phyloP scores from a whole-genome alignment of 441 rosid species.

The Codiaeum variegatum region DNA sequence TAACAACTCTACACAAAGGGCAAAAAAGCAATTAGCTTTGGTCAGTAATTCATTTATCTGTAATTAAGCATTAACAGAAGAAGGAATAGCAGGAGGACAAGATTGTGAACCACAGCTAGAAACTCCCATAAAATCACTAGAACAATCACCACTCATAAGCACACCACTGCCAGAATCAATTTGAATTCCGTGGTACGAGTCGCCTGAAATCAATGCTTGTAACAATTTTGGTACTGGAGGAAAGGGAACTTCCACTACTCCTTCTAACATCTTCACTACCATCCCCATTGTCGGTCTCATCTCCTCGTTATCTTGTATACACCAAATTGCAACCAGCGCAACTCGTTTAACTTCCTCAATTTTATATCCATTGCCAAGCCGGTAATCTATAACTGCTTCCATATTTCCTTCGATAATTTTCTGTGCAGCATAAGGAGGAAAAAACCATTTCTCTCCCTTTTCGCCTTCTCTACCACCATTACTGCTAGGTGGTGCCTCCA shows the following conservation, averaged over 20 bases:
- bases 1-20: constrained; percentile 1
- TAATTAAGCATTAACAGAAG: constrained; percentile 26
- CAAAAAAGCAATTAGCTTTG: constrained; percentile 9
- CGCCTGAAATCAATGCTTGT: constrained; percentile 76
- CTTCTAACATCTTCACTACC: constrained; percentile 83
- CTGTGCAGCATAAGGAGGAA: constrained; percentile 84
- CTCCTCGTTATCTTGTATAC: constrained; percentile 77
- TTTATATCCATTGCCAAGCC: constrained; percentile 48
- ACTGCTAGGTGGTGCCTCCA: constrained; percentile 38
- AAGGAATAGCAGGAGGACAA: constrained; percentile 39
- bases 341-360: constrained; percentile 59
- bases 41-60: constrained; percentile 2
- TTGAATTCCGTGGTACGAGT: constrained; percentile 58
- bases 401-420: constrained; percentile 64
- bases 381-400: constrained; percentile 49
- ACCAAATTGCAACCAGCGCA: constrained; percentile 72
- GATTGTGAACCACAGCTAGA: constrained; percentile 46
- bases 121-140: constrained; percentile 38
- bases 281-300: constrained; percentile 72
- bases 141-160: constrained; percentile 32
- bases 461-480: constrained; percentile 28
- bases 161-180: constrained; percentile 29
- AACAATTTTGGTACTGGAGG: constrained; percentile 77
- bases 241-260: constrained; percentile 54
- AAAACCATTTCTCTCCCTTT: constrained; percentile 59